Base-by-base conservation (phyloP, 2,329 filamentous ascomycete species). In the Pleomassaria siparia region DNA sequence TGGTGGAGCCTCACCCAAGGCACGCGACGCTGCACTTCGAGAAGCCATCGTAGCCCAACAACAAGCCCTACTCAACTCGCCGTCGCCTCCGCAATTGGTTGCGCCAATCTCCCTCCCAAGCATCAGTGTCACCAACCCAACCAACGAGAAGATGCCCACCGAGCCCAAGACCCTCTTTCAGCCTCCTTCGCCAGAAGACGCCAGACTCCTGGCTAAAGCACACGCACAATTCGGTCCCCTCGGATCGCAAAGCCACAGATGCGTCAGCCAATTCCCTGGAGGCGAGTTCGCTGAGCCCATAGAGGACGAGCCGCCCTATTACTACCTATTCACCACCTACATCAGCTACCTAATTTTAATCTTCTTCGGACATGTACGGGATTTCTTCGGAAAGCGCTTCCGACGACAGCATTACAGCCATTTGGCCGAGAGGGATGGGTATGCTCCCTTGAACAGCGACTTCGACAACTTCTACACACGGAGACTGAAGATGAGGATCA, bases 401-500 rank as follows among this genome's bases (percentile, higher is more conserved):
- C 87, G 87, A 67, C 84, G 91, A 70, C 84, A 88, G 67, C 87
- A 90, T 64, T 97, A 97, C 73, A 85, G 84, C 66, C 87, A 94
- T 62, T 78, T 97, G 63, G 88, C 88, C 67, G 81, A 87, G 29
- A 82, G 84, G 56, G 89, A 96, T 68, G 94, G 94, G 53, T 97
- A 96, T 67, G 94, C 92, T 10, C 91, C 94, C 2, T 80, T 99
- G 56, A 97, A 96, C 73, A 95, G 91, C 63, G 94, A 99, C 72
- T 99, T 99, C 67, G 94, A 99, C 77, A 97, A 92, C 73, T 99
- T 99, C 72, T 99, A 99, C 74, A 89, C 92, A 47, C 84, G 94
- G 47, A 82, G 94, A 51, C 74, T 99, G 67, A 97, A 99, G 79
- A 82, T 91, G 77, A 85, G 94, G 55, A 90, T 99, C 67, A 95